Evolutionary conservation across 805 yeast genomes (phyloP).

Genomic region (Pichia phayaonensis): DNA sequence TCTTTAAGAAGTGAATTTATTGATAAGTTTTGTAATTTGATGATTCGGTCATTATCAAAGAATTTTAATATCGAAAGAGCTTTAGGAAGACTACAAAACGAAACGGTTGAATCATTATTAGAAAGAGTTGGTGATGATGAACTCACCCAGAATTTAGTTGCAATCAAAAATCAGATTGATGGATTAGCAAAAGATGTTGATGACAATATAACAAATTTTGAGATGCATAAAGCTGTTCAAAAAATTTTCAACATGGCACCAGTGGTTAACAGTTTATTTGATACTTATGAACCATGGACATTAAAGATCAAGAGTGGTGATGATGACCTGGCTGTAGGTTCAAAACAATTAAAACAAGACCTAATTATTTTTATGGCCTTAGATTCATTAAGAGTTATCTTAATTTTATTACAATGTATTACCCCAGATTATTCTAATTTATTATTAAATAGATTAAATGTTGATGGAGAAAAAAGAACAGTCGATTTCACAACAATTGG

Average conservation of each 20-base stretch:
- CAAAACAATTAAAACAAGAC: conserved; percentile 32
- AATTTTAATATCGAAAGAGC: conserved; percentile 54
- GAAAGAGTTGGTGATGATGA: conserved; percentile 9
- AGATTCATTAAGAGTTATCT: conserved; percentile 60
- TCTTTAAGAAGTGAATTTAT: conserved; percentile 56
- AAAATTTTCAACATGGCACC: conserved; percentile 53
- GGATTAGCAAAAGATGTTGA: conserved; percentile 34
- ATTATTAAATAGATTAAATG: conserved; percentile 59
- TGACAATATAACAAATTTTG: conserved; percentile 36
- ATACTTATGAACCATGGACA: conserved; percentile 71
- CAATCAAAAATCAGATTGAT: conserved; percentile 30
- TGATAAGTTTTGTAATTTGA: conserved; percentile 76
- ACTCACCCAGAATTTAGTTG: conserved; percentile 13
- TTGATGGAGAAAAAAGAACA: conserved; percentile 35
- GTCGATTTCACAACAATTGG: conserved; percentile 44
- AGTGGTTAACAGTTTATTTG: conserved; percentile 60
- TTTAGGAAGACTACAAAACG: conserved; percentile 19
- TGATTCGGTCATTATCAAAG: conserved; percentile 64
- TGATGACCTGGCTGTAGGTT: neutral
- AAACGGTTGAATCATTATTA: conserved; percentile 23
- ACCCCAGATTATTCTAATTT: conserved; percentile 56
- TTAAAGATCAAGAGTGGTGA: conserved; percentile 27
- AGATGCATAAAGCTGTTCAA: conserved; percentile 48
- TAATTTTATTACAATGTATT: conserved; percentile 64
- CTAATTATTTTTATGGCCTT: conserved; percentile 55